Evolutionary conservation across 2,329 filamentous ascomycete species (phyloP).

Genomic region (Neonectria magnoliae): DNA sequence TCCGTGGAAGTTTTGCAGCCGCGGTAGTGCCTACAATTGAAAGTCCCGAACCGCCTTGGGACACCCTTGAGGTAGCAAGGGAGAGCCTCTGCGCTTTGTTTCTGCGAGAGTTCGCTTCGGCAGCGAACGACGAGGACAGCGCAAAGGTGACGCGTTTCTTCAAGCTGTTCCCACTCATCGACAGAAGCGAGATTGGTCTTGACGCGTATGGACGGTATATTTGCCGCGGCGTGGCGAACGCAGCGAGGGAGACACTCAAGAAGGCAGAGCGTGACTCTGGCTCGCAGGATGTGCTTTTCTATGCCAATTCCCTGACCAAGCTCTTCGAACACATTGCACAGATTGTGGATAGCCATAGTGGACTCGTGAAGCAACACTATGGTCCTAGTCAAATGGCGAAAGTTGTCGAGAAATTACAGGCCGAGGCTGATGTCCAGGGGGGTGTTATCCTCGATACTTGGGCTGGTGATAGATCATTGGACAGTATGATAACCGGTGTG

Average conservation of each 20-base stretch:
- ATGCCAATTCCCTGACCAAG: constrained; percentile 88
- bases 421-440: constrained; percentile 95
- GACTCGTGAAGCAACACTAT: constrained; percentile 92
- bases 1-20: constrained; percentile 88
- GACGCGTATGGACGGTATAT: constrained; percentile 97
- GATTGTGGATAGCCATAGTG: constrained; percentile 92
- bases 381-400: constrained; percentile 91
- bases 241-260: constrained; percentile 83
- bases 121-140: constrained; percentile 85
- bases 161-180: constrained; percentile 96
- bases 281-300: constrained; percentile 83
- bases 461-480: constrained; percentile 86
- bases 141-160: constrained; percentile 95
- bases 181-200: constrained; percentile 84
- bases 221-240: constrained; percentile 89
- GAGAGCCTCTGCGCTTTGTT: constrained; percentile 92
- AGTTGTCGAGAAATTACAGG: constrained; percentile 91
- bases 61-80: constrained; percentile 86
- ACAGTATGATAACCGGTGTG: constrained; percentile 89
- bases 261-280: constrained; percentile 62
- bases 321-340: constrained; percentile 98
- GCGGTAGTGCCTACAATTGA: constrained; percentile 95
- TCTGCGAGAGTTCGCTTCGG: constrained; percentile 92
- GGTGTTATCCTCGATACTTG: constrained; percentile 96
- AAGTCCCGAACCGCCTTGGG: constrained; percentile 88